phyloP scores from a whole-genome alignment of 371 early-diverging fungal species.

The Mortierella sp. region DNA sequence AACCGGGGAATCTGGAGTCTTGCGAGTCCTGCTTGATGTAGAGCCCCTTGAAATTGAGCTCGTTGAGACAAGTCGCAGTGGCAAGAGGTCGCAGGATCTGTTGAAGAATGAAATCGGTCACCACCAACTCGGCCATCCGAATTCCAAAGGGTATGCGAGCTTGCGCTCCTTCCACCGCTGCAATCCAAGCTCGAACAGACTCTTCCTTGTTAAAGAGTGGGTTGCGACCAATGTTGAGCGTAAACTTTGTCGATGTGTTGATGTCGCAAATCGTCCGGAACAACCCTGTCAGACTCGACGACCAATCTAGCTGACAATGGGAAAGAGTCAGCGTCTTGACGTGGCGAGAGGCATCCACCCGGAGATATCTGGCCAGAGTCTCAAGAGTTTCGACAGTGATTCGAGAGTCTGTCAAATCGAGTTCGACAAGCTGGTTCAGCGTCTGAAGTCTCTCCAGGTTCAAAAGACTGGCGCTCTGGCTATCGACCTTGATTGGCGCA shows the following conservation, averaged over 20 bases:
- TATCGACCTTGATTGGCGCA: constrained; percentile 8
- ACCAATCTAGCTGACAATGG: constrained; percentile 36
- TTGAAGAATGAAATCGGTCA: constrained; percentile 24
- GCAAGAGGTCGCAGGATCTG: constrained; percentile 32
- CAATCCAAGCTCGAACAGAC: constrained; percentile 27
- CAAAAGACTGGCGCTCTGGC: constrained; percentile 18
- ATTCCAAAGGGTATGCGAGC: constrained; percentile 37
- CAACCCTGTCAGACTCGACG: constrained; percentile 3
- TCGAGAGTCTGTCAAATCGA: constrained; percentile 28
- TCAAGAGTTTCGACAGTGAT: constrained; percentile 17
- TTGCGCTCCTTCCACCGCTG: constrained; percentile 1
- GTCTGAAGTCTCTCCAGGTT: constrained; percentile 23
- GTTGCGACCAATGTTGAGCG: constrained; percentile 31
- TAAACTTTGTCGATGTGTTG: constrained; percentile 41
- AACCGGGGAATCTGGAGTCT: neutral
- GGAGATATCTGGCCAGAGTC: constrained; percentile 9
- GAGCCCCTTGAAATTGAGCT: constrained; percentile 37
- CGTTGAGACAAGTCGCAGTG: constrained; percentile 37
- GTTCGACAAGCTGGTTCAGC: constrained; percentile 17
- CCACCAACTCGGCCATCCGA: constrained; percentile 24
- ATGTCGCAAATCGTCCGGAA: constrained; percentile 33
- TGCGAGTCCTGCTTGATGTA: constrained; percentile 19
- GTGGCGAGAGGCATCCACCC: neutral
- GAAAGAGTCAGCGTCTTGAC: constrained; percentile 22
- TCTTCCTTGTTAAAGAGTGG: constrained; percentile 39